Conservation (phyloP, 2,329 filamentous ascomycete genomes). For the Cladophialophora bantiana region DNA sequence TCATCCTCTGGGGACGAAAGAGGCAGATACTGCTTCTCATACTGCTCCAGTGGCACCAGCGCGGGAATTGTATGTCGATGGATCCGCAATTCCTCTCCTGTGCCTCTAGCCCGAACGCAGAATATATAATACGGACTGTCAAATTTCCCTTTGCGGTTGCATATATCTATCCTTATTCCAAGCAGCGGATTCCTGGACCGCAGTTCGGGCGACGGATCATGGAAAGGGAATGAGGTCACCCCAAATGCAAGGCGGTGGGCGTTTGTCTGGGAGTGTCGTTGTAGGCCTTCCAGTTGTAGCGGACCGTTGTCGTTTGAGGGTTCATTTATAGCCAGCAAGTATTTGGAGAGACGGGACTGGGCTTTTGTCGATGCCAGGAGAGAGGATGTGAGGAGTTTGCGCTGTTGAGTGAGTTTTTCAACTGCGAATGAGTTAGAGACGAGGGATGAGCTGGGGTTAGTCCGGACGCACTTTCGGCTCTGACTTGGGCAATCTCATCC, state of each 20-base stretch:
- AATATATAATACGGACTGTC: conserved; percentile 54
- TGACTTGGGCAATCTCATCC: conserved; percentile 50
- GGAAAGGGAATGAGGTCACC: conserved; percentile 55
- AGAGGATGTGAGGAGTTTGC: conserved; percentile 50
- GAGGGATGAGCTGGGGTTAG: background rate
- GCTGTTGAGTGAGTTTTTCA: conserved; percentile 48
- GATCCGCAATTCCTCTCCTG: conserved; percentile 44
- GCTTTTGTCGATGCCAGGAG: conserved; percentile 51
- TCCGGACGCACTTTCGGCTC: conserved; percentile 49
- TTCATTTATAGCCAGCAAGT: background rate
- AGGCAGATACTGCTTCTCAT: conserved; percentile 49
- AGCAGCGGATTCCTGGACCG: conserved; percentile 44
- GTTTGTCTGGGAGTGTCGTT: conserved; percentile 48
- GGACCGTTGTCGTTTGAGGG: conserved; percentile 7
- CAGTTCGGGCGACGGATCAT: conserved; percentile 50
- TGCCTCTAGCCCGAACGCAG: conserved; percentile 42
- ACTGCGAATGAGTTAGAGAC: conserved; percentile 44
- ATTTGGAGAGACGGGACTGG: conserved; percentile 44
- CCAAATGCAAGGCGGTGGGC: conserved; percentile 55
- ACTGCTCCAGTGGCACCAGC: conserved; percentile 50
- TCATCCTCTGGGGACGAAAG: conserved; percentile 28
- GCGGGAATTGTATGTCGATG: conserved; percentile 55
- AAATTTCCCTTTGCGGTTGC: conserved; percentile 49
- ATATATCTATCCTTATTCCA: conserved; percentile 53
- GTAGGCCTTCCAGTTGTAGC: conserved; percentile 38